A percentile compares a stretch with the other conserved stretches of the same genome.
Conservation (phyloP, 148 eudicot genomes). For the Rhododendron ovatum region DNA sequence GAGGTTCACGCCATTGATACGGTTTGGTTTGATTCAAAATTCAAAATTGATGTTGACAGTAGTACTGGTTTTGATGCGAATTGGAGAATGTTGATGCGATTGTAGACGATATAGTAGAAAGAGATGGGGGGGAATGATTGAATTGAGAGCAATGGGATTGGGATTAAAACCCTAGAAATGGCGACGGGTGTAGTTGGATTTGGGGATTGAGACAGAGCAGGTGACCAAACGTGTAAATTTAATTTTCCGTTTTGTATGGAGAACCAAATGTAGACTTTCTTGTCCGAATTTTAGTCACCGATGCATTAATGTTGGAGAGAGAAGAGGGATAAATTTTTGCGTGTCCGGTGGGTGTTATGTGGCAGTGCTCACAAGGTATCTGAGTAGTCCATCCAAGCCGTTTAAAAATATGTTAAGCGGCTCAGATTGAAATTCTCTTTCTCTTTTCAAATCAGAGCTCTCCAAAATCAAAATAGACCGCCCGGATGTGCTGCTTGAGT, state of each 20-base stretch:
- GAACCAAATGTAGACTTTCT: neutral
- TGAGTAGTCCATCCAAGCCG: too few species aligned
- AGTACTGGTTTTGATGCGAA: conserved; percentile 9
- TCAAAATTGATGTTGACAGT: neutral
- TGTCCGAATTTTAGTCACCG: neutral
- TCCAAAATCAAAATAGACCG: too few species aligned
- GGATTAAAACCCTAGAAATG: neutral
- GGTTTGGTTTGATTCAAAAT: neutral
- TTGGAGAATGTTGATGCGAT: neutral
- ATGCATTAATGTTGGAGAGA: neutral
- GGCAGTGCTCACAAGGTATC: too few species aligned
- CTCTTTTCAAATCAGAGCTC: too few species aligned
- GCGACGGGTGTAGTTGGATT: neutral
- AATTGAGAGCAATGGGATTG: neutral
- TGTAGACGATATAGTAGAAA: neutral
- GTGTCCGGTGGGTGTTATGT: too few species aligned
- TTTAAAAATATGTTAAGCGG: too few species aligned
- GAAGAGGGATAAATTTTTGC: too few species aligned
- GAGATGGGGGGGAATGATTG: neutral
- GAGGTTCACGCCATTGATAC: neutral
- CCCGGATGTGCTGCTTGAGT: too few species aligned
- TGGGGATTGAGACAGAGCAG: neutral
- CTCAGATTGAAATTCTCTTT: too few species aligned
- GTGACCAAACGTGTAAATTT: neutral
- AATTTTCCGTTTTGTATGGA: neutral